Evolutionary conservation across 2,329 filamentous ascomycete genomes (phyloP).

Genomic region (Neurospora sp.): DNA sequence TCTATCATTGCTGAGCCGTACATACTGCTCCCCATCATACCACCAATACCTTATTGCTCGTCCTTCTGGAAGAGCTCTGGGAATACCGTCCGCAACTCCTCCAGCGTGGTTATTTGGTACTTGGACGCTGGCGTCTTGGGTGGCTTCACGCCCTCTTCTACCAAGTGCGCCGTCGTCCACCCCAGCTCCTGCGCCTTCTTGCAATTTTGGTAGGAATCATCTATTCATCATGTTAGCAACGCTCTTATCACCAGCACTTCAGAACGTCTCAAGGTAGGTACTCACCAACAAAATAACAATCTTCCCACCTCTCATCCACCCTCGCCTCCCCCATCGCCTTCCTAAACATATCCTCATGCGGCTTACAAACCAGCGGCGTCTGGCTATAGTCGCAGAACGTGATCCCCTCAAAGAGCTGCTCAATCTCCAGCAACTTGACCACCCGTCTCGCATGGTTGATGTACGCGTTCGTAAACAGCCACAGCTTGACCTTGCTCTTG

Average conservation of each 20-base stretch:
- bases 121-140: slow-evolving; percentile 59
- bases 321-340: slow-evolving; percentile 85
- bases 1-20: background rate
- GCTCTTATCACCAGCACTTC: background rate
- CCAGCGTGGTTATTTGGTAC: slow-evolving; percentile 64
- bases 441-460: slow-evolving; percentile 79
- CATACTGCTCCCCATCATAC: background rate
- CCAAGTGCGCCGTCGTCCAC: slow-evolving; percentile 78
- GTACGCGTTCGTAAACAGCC: slow-evolving; percentile 97
- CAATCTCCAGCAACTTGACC: slow-evolving; percentile 67
- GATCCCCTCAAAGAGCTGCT: slow-evolving; percentile 87
- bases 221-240: slow-evolving; percentile 31
- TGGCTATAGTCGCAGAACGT: slow-evolving; percentile 86
- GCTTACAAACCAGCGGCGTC: slow-evolving; percentile 76
- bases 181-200: slow-evolving; percentile 66
- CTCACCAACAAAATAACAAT: slow-evolving; percentile 91
- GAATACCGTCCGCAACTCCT: slow-evolving; percentile 66
- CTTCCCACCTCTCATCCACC: slow-evolving; percentile 46
- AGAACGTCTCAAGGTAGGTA: slow-evolving; percentile 15
- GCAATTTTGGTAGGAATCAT: slow-evolving; percentile 83
- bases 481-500: slow-evolving; percentile 70
- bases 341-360: slow-evolving; percentile 68
- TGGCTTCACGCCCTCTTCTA: slow-evolving; percentile 61
- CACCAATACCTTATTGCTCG: background rate
- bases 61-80: slow-evolving; percentile 73